Base-by-base conservation (phyloP, 441 rosid genomes). In the Gossypium laxum region DNA sequence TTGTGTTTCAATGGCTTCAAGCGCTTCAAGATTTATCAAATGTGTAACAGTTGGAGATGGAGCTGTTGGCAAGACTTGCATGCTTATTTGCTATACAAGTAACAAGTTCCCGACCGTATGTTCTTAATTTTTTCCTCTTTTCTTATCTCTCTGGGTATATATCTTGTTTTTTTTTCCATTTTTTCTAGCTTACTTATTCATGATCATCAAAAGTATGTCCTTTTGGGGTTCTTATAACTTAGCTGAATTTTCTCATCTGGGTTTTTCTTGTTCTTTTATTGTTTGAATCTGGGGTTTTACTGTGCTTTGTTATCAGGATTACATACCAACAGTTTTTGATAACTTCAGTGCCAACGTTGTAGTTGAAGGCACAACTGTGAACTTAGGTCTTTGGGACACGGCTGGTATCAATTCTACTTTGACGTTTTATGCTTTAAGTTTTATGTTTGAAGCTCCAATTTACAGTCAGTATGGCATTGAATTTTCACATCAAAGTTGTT, bases 271-370 rank as follows among this genome's bases (percentile, higher is more conserved):
- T 48, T 56, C 74, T 51, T 43, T 48, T 34, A 34, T 7, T 34
- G 41, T 19, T 63, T n/a, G 17, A 67, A 60, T 70, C 56, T 61
- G 0, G 68, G 62, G 19, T 38, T 56, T 14, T 66, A 32, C 63
- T 65, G 56, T 41, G 19, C 14, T 83, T 32, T 28, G 17, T 83
- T 45, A 17, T 74, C 91, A 91, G 98, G 98, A 94, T 80, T 94
- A 94, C 65, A 83, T 94, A 78, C 98, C 98, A 68, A 94, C 98
- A 30, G 97, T 91, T 58, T 94, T 94, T 56, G 97, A 94, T 80
- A 91, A 94, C 83, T 94, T 94, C 85, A 94, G 97, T 80, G 98
- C 98, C 75, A 94, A 91, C 79, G 96, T 94, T 70, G 85, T 86
- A 15, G 90, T 86, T 64, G 98, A 94, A 84, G 93, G 96, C 76